Conservation (phyloP, 805 yeast genomes). For the Wickerhamiella occidentalis region DNA sequence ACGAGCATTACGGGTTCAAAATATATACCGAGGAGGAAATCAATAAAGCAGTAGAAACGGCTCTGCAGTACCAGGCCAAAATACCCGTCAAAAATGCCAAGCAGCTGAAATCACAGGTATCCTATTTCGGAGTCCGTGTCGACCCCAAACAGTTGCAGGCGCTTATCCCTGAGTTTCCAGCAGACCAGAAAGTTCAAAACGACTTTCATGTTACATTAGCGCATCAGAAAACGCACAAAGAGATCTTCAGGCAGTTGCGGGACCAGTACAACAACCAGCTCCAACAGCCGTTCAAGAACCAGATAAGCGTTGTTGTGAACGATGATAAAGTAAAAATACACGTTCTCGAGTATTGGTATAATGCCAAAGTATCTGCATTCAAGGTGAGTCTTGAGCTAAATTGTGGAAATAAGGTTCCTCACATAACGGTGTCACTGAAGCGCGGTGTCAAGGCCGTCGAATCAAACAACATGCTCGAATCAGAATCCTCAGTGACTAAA, state of each 20-base stretch:
- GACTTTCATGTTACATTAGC: slow-evolving; percentile 29
- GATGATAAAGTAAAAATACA: slow-evolving; percentile 30
- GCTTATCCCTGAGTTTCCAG: background rate
- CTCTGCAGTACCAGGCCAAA: slow-evolving; percentile 45
- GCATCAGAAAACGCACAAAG: slow-evolving; percentile 15
- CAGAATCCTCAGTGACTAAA: background rate
- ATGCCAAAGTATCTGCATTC: slow-evolving; percentile 42
- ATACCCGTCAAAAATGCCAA: slow-evolving; percentile 26
- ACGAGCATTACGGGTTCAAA: slow-evolving; percentile 31
- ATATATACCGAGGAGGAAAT: slow-evolving; percentile 24
- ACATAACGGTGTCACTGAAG: slow-evolving; percentile 62
- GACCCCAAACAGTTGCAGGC: slow-evolving; percentile 16
- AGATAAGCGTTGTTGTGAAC: background rate
- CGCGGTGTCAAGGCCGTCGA: slow-evolving; percentile 38
- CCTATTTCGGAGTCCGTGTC: slow-evolving; percentile 37
- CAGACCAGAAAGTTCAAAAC: slow-evolving; percentile 11
- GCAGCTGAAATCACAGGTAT: slow-evolving; percentile 12
- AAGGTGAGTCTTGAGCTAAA: slow-evolving; percentile 32
- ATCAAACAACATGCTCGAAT: slow-evolving; percentile 35
- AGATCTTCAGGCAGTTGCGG: slow-evolving; percentile 5
- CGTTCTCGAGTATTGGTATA: slow-evolving; percentile 39
- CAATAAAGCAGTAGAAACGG: slow-evolving; percentile 38
- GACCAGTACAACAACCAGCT: slow-evolving; percentile 4
- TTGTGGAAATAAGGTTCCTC: slow-evolving; percentile 40
- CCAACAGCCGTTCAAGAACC: slow-evolving; percentile 16